A percentile compares a stretch with the other conserved stretches of the same genome.
Conservation (phyloP, 2,329 filamentous ascomycete species). For the Scytalidium lignicola region DNA sequence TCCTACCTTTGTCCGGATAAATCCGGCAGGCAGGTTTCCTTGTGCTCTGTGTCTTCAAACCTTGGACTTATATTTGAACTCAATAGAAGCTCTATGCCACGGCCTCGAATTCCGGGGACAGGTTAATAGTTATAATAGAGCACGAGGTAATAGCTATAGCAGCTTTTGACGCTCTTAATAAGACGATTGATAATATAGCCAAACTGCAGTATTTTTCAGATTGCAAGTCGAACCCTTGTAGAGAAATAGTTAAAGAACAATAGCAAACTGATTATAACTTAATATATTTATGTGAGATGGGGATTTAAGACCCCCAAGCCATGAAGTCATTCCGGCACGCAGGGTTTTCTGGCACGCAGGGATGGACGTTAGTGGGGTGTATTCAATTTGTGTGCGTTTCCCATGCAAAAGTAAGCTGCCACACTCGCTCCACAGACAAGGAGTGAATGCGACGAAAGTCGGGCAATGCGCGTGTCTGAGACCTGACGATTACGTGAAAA, state of each 20-base stretch:
- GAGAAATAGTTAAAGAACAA: slow-evolving; percentile 1
- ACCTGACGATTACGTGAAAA: too few relatives aligned
- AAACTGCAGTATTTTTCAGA: slow-evolving; percentile 6
- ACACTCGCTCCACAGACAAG: too few relatives aligned
- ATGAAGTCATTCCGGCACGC: neutral
- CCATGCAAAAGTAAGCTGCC: too few relatives aligned
- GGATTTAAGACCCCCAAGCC: neutral
- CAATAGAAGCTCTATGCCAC: slow-evolving; percentile 6
- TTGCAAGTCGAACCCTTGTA: neutral
- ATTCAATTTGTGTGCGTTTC: too few relatives aligned
- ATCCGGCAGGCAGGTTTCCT: slow-evolving; percentile 11
- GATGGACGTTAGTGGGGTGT: slow-evolving; percentile 2
- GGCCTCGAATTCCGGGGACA: slow-evolving; percentile 5
- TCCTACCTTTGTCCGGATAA: slow-evolving; percentile 12
- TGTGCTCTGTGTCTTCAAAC: slow-evolving; percentile 1
- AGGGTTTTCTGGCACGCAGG: neutral
- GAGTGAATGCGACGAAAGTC: too few relatives aligned
- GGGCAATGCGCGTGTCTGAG: too few relatives aligned
- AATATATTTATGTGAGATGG: slow-evolving; percentile 1
- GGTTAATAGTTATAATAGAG: slow-evolving; percentile 10
- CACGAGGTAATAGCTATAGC: slow-evolving; percentile 6
- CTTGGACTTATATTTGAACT: neutral
- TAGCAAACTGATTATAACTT: slow-evolving; percentile 3
- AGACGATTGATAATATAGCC: slow-evolving; percentile 7
- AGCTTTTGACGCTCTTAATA: slow-evolving; percentile 7